A percentile compares a stretch with the other conserved stretches of the same genome.
Conservation (phyloP, 2,329 filamentous ascomycete genomes). For the Epichloe amarillans region DNA sequence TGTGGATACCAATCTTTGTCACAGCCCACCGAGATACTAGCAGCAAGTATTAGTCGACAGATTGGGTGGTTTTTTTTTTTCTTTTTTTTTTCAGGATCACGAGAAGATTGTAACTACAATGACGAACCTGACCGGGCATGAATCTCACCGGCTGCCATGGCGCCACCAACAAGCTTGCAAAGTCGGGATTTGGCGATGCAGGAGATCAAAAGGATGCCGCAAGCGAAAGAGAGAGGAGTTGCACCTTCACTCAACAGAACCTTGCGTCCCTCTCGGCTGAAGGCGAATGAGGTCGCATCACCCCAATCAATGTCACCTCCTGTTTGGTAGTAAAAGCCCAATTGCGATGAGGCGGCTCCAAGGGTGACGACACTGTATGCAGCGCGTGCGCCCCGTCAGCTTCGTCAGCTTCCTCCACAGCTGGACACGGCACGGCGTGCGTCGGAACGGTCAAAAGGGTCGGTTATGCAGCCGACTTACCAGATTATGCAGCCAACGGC, state of each 20-base stretch:
- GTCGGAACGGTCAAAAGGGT: too few relatives aligned
- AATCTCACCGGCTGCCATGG: slow-evolving; percentile 11
- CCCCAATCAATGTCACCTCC: slow-evolving; percentile 21
- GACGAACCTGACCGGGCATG: slow-evolving; percentile 13
- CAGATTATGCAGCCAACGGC: slow-evolving; percentile 12
- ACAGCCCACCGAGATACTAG: slow-evolving; percentile 2
- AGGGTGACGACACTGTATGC: slow-evolving; percentile 15
- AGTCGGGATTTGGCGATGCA: slow-evolving; percentile 13
- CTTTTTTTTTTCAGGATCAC: neutral
- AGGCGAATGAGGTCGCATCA: slow-evolving; percentile 17
- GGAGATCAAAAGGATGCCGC: slow-evolving; percentile 12
- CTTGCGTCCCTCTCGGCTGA: slow-evolving; percentile 18
- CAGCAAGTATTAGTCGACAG: neutral
- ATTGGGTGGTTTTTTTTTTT: neutral
- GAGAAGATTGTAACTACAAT: neutral
- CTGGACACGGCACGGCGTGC: neutral
- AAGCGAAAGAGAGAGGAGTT: slow-evolving; percentile 12
- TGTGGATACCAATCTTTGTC: neutral
- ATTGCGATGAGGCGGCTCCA: slow-evolving; percentile 17
- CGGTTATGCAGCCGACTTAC: slow-evolving; percentile 10
- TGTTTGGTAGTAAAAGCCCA: slow-evolving; percentile 19
- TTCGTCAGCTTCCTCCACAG: neutral
- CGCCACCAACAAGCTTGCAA: slow-evolving; percentile 11
- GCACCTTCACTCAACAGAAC: slow-evolving; percentile 18
- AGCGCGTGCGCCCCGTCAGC: neutral